These are phyloP conservation scores for Bruguiera parviflora DNA, from an alignment of 345 rosid genomes.

Conservation along the genomic window DNA sequence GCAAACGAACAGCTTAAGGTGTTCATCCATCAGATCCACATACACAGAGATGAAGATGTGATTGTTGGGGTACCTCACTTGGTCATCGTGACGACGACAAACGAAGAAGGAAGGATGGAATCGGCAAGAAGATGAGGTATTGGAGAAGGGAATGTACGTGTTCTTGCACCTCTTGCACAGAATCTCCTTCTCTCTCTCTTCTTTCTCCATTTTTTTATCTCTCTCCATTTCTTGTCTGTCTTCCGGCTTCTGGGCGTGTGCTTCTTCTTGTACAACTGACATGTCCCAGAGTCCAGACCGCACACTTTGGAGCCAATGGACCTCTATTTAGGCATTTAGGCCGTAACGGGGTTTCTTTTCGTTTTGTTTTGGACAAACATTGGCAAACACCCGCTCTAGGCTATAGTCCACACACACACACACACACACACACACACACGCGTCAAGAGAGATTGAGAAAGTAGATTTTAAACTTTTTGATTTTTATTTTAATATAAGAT, in stretches of 20 bases:
- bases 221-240: background rate
- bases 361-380: no score
- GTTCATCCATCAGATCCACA: no score
- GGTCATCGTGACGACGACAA: constrained; percentile 97
- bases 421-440: no score
- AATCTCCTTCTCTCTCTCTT: constrained; percentile 39
- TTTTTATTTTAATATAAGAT: no score
- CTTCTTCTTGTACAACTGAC: background rate
- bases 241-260: background rate
- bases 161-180: constrained; percentile 68
- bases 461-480: no score
- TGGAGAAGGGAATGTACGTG: constrained; percentile 49
- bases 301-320: background rate
- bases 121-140: constrained; percentile 64
- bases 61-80: constrained; percentile 52
- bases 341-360: no score
- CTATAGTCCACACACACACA: no score
- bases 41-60: background rate
- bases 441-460: no score
- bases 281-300: no score
- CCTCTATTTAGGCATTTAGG: background rate
- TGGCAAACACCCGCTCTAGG: no score
- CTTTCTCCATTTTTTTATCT: constrained; percentile 21
- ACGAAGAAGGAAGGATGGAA: constrained; percentile 88
- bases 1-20: background rate